phyloP scores from a whole-genome alignment of 139 green algal genomes.

The Raphidocelis subcapitata region DNA sequence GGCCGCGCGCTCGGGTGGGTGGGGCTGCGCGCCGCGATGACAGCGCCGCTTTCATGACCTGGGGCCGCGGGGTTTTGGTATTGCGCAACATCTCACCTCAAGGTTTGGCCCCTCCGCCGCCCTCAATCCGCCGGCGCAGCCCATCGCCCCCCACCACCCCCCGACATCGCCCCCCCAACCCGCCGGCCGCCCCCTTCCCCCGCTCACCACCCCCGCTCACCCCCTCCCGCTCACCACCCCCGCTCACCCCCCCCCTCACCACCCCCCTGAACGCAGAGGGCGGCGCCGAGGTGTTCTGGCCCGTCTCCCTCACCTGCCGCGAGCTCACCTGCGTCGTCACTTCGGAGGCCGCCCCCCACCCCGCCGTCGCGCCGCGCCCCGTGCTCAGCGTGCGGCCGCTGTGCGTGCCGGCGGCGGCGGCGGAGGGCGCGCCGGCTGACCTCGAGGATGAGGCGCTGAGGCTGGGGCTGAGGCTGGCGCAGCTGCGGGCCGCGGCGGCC shows the following conservation, averaged over 20 bases:
- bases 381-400: conserved; percentile 34
- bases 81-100: too few relatives aligned
- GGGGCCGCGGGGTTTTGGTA: too few relatives aligned
- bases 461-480: not conserved
- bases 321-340: conserved; percentile 73
- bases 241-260: not conserved
- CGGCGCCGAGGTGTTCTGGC: conserved; percentile 65
- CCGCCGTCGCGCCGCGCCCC: conserved; percentile 41
- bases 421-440: conserved; percentile 17
- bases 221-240: too few relatives aligned
- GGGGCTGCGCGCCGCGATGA: too few relatives aligned
- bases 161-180: too few relatives aligned
- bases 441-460: conserved; percentile 37
- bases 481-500: conserved; percentile 5
- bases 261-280: conserved; percentile 23
- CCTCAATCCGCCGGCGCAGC: too few relatives aligned
- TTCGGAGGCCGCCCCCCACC: conserved; percentile 29
- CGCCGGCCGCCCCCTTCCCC: too few relatives aligned
- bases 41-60: too few relatives aligned
- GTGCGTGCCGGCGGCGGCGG: conserved; percentile 23
- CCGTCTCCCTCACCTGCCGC: conserved; percentile 53
- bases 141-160: too few relatives aligned
- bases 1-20: too few relatives aligned
- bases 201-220: too few relatives aligned
- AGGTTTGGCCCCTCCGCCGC: too few relatives aligned